These are phyloP conservation scores for Erythrophleum fordii DNA, from an alignment of 306 rosid species.

Conservation along the genomic window DNA sequence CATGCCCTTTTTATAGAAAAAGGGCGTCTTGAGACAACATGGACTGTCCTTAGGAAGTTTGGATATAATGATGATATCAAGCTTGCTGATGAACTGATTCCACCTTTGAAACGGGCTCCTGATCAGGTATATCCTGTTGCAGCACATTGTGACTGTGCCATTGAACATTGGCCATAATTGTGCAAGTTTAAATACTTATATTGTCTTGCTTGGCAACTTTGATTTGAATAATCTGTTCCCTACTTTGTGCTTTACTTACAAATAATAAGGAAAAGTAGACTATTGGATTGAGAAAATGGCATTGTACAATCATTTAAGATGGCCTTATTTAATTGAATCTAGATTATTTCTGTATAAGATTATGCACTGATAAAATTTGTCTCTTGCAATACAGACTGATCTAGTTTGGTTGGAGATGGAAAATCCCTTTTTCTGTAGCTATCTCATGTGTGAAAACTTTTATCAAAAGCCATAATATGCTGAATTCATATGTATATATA, in stretches of 20 bases:
- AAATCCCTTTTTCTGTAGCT: not conserved
- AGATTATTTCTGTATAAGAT: not conserved
- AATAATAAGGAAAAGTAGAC: not conserved
- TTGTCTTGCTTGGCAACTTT: not conserved
- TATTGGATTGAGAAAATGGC: not conserved
- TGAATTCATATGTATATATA: not conserved
- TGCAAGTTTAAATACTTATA: not conserved
- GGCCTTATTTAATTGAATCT: not conserved
- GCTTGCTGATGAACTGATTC: slow-evolving; percentile 82
- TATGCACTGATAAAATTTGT: not conserved
- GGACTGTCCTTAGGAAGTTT: slow-evolving; percentile 96
- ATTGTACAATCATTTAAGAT: not conserved
- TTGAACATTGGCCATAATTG: not conserved
- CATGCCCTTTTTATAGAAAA: slow-evolving; percentile 96
- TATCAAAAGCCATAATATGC: not conserved
- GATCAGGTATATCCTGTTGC: slow-evolving; percentile 69
- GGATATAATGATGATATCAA: slow-evolving; percentile 94
- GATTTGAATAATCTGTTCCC: not conserved
- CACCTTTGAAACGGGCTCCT: slow-evolving; percentile 69
- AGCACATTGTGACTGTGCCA: not conserved
- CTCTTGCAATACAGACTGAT: not conserved
- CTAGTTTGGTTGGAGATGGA: slow-evolving; percentile 7
- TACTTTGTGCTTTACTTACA: not conserved
- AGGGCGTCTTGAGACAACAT: slow-evolving; percentile 97
- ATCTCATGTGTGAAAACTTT: not conserved